Evolutionary conservation across 495 filamentous ascomycete genomes (phyloP), one percentile per base, ranked within the genome.

Genomic region (Lentithecium fluviatile): DNA sequence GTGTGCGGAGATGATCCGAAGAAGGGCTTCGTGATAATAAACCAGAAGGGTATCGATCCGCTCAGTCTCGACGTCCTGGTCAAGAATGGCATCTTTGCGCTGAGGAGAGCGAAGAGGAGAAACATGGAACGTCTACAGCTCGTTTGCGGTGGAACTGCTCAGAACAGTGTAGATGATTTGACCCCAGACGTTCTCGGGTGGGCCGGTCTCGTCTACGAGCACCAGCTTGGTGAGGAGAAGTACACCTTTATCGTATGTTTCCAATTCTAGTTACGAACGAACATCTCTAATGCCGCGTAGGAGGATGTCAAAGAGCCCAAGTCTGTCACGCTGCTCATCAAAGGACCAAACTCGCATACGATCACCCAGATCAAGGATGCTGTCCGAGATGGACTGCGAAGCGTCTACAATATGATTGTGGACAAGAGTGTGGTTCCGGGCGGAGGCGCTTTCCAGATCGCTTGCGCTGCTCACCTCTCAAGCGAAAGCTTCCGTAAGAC

Each of bases 41-140:
- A 99, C 79, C 95, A 97, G 77, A 99, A 99, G 79, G 94, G 94
- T 56, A 99, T 99, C 68, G 94, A 99, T 73, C 94, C 94, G 17
- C 78, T 97, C 50, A 96, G 91, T 53, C 79, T 98, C 62, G 94
- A 98, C 71, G 90, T 97, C 23, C 78, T 98, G 29, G 91, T 91
- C 50, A 98, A 97, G 85, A 97, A 98, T 71, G 92, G 92, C 55
- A 97, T 98, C 66, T 83, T 95, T 70, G 94, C 95, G 50, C 83
- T 98, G 56, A 84, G 94, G 62, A 81, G 94, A 73, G 94, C 94
- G 25, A 98, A 98, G 85, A 81, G 94, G 71, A 87, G 94, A 70
- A 98, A 98, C 76, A 98, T 98, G 94, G 94, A 98, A 79, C 83
- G 94, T 71, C 78, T 98, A 47, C 94, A 98, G 77, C 84, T 97